These are phyloP conservation scores for Strombidium stylifer DNA, from an alignment of 73 alveolate genomes.

Conservation along the genomic window DNA sequence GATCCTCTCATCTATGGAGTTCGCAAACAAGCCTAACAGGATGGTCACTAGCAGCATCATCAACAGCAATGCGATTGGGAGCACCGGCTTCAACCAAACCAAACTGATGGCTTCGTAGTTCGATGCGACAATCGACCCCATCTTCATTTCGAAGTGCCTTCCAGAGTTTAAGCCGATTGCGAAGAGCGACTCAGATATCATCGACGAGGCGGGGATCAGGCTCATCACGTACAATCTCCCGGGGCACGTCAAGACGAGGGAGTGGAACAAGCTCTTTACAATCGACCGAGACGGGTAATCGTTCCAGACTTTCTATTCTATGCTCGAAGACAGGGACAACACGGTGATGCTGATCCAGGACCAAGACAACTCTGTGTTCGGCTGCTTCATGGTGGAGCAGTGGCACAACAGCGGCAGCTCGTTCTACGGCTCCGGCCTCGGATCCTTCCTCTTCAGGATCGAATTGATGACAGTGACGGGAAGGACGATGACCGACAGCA, in stretches of 20 bases:
- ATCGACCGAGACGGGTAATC: constrained; percentile 46
- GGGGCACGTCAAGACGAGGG: constrained; percentile 50
- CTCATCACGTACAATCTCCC: constrained; percentile 52
- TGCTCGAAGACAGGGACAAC: constrained; percentile 11
- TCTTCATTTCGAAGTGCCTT: constrained; percentile 21
- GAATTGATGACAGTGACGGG: too few species aligned
- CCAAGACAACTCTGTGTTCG: constrained; percentile 25
- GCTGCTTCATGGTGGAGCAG: constrained; percentile 46
- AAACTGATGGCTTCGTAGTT: not conserved
- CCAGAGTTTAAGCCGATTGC: constrained; percentile 26
- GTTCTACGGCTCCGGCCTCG: too few species aligned
- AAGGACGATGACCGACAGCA: too few species aligned
- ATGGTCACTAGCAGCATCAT: not conserved
- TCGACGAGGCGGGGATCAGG: not conserved
- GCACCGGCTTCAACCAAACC: constrained; percentile 3
- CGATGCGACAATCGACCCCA: too few species aligned
- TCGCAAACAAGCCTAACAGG: too few species aligned
- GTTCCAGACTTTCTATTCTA: constrained; percentile 45
- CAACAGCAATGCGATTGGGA: not conserved
- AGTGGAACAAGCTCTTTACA: constrained; percentile 45
- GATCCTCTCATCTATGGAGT: too few species aligned
- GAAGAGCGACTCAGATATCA: constrained; percentile 22
- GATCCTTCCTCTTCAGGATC: too few species aligned
- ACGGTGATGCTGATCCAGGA: constrained; percentile 44
- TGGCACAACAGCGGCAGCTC: constrained; percentile 20